Conservation (phyloP, 2,329 filamentous ascomycete species). For the Aphanocladium album region DNA sequence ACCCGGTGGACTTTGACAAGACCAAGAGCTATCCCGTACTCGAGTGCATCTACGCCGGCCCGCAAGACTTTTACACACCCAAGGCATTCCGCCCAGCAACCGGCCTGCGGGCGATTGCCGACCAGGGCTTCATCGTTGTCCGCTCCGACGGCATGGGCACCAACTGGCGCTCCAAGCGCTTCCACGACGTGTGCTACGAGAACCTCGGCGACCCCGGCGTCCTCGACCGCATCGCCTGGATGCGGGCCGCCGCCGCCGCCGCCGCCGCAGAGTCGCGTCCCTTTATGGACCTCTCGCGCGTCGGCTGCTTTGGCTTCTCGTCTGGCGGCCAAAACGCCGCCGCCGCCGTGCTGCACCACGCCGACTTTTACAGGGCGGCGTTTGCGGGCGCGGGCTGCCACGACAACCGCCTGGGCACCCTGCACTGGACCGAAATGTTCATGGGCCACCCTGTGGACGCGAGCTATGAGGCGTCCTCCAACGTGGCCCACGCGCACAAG, state of each 20-base stretch:
- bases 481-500: slow-evolving; percentile 24
- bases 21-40: slow-evolving; percentile 23
- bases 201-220: slow-evolving; percentile 25
- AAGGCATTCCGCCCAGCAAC: slow-evolving; percentile 21
- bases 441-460: slow-evolving; percentile 29
- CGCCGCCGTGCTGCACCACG: slow-evolving; percentile 23
- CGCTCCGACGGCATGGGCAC: slow-evolving; percentile 29
- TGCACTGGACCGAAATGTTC: slow-evolving; percentile 29
- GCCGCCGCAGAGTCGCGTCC: slow-evolving; percentile 20
- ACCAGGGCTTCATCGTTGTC: slow-evolving; percentile 27
- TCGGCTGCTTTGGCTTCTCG: slow-evolving; percentile 25
- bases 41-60: slow-evolving; percentile 27
- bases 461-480: slow-evolving; percentile 24
- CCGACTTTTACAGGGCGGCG: slow-evolving; percentile 25
- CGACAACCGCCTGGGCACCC: slow-evolving; percentile 27
- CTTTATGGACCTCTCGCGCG: slow-evolving; percentile 25
- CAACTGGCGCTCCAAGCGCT: slow-evolving; percentile 25
- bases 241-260: slow-evolving; percentile 21
- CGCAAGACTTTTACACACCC: slow-evolving; percentile 19
- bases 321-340: slow-evolving; percentile 27
- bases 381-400: slow-evolving; percentile 25
- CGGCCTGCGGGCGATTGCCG: slow-evolving; percentile 19
- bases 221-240: slow-evolving; percentile 26
- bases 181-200: slow-evolving; percentile 27
- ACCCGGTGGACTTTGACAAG: slow-evolving; percentile 21